A percentile compares a stretch with the other conserved stretches of the same genome.
These are phyloP conservation scores for Chaetomiaceae sp. DNA, from an alignment of 2,329 filamentous ascomycete species.

Conservation along the genomic window DNA sequence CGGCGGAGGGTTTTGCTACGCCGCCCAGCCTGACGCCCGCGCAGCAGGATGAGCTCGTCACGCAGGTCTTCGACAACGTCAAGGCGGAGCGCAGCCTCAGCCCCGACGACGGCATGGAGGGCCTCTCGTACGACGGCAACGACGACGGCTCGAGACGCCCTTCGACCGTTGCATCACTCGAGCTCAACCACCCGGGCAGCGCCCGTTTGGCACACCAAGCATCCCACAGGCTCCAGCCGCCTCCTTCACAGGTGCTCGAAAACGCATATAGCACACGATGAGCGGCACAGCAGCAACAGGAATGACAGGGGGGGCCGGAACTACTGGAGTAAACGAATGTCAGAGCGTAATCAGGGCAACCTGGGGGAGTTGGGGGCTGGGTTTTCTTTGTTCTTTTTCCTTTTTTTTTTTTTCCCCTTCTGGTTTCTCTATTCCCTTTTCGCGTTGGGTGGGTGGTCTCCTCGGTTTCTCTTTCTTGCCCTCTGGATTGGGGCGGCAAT, in stretches of 20 bases:
- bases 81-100: slow-evolving; percentile 21
- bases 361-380: neutral
- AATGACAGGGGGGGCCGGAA: too few species aligned
- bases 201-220: slow-evolving; percentile 36
- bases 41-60: slow-evolving; percentile 31
- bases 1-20: slow-evolving; percentile 18
- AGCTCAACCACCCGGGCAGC: slow-evolving; percentile 27
- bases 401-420: too few species aligned
- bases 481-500: too few species aligned
- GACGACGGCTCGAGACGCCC: neutral
- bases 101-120: slow-evolving; percentile 22
- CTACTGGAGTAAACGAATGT: neutral
- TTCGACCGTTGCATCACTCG: neutral
- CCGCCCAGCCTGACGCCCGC: slow-evolving; percentile 29
- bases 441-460: too few species aligned
- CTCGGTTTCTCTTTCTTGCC: too few species aligned
- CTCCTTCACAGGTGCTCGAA: neutral
- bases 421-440: too few species aligned
- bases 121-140: slow-evolving; percentile 13
- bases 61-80: slow-evolving; percentile 27
- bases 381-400: neutral
- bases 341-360: slow-evolving; percentile 1
- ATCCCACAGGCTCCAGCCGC: slow-evolving; percentile 30
- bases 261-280: slow-evolving; percentile 12
- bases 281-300: neutral